phyloP scores from a whole-genome alignment of 345 rosid species.

The Laguncularia racemosa region DNA sequence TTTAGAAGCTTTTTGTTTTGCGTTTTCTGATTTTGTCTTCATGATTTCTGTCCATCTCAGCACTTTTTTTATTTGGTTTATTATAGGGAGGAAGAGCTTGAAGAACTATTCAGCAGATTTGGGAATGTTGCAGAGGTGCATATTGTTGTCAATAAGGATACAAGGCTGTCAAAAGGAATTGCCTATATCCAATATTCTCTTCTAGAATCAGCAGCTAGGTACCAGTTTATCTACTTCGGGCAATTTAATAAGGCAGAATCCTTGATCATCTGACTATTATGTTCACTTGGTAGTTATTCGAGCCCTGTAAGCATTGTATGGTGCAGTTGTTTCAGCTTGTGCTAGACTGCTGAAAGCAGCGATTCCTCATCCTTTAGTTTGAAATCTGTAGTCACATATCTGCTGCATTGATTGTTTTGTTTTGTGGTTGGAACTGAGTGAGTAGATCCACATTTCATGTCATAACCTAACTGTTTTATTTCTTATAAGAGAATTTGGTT shows the following conservation, averaged over 20 bases:
- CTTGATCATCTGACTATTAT: not conserved
- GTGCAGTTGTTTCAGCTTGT: no score
- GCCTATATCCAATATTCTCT: constrained; percentile 60
- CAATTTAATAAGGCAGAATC: not conserved
- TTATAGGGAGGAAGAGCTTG: constrained; percentile 83
- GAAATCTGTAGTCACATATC: no score
- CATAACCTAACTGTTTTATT: no score
- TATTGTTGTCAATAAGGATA: constrained; percentile 81
- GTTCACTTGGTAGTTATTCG: not conserved
- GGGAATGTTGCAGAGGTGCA: constrained; percentile 73
- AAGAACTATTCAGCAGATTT: constrained; percentile 52
- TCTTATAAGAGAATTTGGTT: no score
- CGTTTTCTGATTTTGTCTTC: not conserved
- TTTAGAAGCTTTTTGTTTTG: not conserved
- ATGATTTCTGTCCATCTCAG: no score
- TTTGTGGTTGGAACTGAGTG: no score
- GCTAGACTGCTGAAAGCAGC: no score
- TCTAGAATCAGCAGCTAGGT: constrained; percentile 81
- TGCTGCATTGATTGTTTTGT: no score
- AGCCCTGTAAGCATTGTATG: not conserved
- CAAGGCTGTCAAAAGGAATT: constrained; percentile 83
- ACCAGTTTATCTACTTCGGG: constrained; percentile 7
- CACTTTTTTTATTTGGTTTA: constrained; percentile 5
- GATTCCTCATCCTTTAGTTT: no score
- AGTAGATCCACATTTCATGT: no score